Evolutionary conservation across 2,329 filamentous ascomycete genomes (phyloP), one percentile per base, ranked within the genome.

Genomic region (Rhexocercosporidium sp.): DNA sequence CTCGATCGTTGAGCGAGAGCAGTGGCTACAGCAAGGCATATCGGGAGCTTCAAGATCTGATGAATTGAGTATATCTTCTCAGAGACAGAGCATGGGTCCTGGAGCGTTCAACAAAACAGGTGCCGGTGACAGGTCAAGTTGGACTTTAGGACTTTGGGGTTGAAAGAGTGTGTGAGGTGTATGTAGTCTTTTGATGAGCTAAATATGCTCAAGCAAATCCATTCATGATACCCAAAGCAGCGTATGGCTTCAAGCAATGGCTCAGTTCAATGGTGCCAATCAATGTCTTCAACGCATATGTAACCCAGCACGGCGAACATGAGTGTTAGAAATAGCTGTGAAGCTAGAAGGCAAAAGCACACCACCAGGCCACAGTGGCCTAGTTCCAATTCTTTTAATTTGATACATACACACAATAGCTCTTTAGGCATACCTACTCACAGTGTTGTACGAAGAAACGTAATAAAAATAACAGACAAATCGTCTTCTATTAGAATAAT

Each of bases 1-100:
- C 62, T 89, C 90, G 1, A 86, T 89, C 34, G 82, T 94, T 22
- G 92, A 94, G 69, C 83, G 89, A 29, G 92, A 95, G 7, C 81
- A 87, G 39, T 95, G 92, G 84, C 77, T 89, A 54, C 87, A 88
- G 71, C 85, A 92, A 70, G 92, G 92, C 1, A 79, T 86, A 25
- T 80, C 81, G 20, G 90, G 90, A 2, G 90, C 90, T 1, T 86
- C 82, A 20, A 84, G 83, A 54, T 83, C 87, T 1, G 82, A 78
- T 53, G 90, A 92, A 44, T 51, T 70, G 1, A 67, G 49, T 16
- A 82, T 90, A 3, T 87, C 89, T 67, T 86, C 77, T 2, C 86
- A 89, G 70, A 83, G 89, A 66, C 88, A 91, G 77, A 91, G 89
- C 74, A 83, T 91, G 81, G 88, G 86, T 0, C 79, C 86, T 0